Percentiles rank a stretch among this genome's conserved stretches.
phyloP scores from a whole-genome alignment of 306 rosid species.

The Citrullus colocynthis region DNA sequence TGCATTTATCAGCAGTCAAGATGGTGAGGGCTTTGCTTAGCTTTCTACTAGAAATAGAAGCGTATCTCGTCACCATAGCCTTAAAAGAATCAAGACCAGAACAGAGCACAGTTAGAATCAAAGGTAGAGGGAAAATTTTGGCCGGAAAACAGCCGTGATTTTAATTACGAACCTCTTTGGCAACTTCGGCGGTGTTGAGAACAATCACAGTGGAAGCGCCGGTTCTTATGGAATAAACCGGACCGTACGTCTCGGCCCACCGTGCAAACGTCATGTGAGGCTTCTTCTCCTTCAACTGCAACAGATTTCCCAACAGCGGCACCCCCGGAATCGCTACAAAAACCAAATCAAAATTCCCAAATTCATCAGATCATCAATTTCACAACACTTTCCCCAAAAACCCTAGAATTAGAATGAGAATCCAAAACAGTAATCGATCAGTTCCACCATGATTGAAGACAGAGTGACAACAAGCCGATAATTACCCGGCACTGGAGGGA shows the following conservation, averaged over 20 bases:
- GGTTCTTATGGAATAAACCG: conserved; percentile 61
- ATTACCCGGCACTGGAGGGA: conserved; percentile 59
- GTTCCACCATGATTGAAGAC: not conserved
- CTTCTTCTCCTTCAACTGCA: conserved; percentile 90
- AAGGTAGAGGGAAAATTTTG: not conserved
- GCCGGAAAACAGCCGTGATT: not conserved
- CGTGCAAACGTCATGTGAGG: conserved; percentile 71
- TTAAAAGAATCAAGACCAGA: conserved; percentile 15
- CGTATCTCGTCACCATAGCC: conserved; percentile 83
- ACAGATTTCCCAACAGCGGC: conserved; percentile 72
- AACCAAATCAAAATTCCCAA: not conserved
- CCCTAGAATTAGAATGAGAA: not conserved
- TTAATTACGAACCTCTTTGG: conserved; percentile 42
- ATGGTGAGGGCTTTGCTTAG: conserved; percentile 48
- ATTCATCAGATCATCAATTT: not conserved
- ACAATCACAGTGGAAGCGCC: conserved; percentile 78
- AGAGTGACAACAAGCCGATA: not conserved
- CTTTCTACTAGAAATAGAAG: conserved; percentile 76
- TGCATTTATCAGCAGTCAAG: conserved; percentile 59
- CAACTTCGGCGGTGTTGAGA: conserved; percentile 56
- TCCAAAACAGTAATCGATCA: no score
- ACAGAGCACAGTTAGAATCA: not conserved
- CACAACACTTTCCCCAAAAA: not conserved
- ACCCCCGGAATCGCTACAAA: conserved; percentile 70
- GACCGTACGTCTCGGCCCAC: conserved; percentile 61